Evolutionary conservation across 805 yeast species (phyloP), one percentile per base, ranked within the genome.

Genomic region (Yamadazyma insecticola): DNA sequence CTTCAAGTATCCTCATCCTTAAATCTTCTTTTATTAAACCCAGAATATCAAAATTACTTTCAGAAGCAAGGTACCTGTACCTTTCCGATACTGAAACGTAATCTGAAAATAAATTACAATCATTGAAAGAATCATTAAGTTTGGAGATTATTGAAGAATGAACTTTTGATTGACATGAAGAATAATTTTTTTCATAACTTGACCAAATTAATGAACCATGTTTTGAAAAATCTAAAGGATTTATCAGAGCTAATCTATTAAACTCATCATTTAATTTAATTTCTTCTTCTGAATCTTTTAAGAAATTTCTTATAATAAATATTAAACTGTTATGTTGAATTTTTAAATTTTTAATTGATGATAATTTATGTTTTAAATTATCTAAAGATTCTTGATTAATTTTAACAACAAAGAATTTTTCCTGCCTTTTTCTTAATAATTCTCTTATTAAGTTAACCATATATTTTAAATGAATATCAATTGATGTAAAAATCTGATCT

Each of bases 391-490:
- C 57, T 6, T 76, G 67, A n/a, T 60, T 61, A 7, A 87, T 63
- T 35, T 78, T 74, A 13, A 86, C 73, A 14, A 79, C 71, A 10
- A 81, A 68, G 47, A 81, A 81, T 37, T 76, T 78, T 33, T 83
- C 90, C 6, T 77, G 75, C 25, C 92, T 59, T 44, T 78, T 83
- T 40, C 96, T 64, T 24, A 84, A 63, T 3, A 83, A 54, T 37
- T 89, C 96, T 34, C 97, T 70, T 0, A 86, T 74, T 25, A 82
- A 49, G 30, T 74, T 70, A 2, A 78, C 72, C 57, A 80, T 75
- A 33, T 77, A 84, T 46, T 80, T 78, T 8, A 77, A 49, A 24
- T 73, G 70, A 16, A 63, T 68, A 22, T 86, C 94, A 63, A 89
- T 74, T 1, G 67, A 53, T 2, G 50, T 55, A 19, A 78, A 64